Evolutionary conservation across 306 rosid species (phyloP).

Genomic region (Fragaria iinumae): DNA sequence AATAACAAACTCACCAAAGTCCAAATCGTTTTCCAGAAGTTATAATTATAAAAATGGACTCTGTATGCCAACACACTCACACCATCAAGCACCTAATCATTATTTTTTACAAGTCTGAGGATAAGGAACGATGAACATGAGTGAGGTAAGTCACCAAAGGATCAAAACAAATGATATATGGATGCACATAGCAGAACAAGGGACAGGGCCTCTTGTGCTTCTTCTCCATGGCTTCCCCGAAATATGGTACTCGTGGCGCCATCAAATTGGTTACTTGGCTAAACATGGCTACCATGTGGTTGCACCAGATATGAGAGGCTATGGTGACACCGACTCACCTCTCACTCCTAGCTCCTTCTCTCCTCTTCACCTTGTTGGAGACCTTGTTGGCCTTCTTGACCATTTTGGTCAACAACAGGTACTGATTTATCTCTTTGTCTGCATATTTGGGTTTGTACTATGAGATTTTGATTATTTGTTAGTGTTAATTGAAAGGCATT

Average conservation of each 20-base stretch:
- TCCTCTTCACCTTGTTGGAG: constrained; percentile 43
- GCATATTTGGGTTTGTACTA: neutral
- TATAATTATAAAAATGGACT: neutral
- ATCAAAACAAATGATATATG: constrained; percentile 63
- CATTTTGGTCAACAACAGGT: constrained; percentile 60
- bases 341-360: constrained; percentile 45
- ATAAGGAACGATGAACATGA: constrained; percentile 15
- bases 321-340: constrained; percentile 70
- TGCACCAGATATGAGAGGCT: constrained; percentile 77
- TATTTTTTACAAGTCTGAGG: neutral
- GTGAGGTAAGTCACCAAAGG: constrained; percentile 57
- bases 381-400: constrained; percentile 57
- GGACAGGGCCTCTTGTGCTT: constrained; percentile 63
- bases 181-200: constrained; percentile 69
- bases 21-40: neutral
- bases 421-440: neutral
- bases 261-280: constrained; percentile 53
- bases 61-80: neutral
- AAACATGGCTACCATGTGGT: constrained; percentile 62
- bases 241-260: constrained; percentile 64
- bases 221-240: constrained; percentile 75
- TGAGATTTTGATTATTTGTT: neutral
- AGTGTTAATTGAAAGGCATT: constrained; percentile 38
- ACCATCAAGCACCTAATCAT: neutral
- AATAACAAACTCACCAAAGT: neutral